Evolutionary conservation across 352 stramenopile genomes (phyloP).

Genomic region (Aphanomyces astaci): DNA sequence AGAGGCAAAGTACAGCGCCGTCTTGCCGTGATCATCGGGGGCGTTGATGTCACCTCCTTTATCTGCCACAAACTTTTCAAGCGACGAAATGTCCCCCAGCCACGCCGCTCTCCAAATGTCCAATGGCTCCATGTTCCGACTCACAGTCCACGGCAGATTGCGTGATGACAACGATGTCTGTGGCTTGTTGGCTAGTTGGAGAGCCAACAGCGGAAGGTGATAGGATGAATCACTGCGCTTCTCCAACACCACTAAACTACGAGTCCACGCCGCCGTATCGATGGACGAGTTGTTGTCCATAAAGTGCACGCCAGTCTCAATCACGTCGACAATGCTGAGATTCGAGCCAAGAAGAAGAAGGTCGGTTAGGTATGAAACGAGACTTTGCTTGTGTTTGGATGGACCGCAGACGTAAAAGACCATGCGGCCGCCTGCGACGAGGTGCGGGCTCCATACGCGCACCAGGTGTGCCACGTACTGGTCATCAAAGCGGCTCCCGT

Average conservation of each 20-base stretch:
- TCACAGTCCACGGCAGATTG: background rate
- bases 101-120: slow-evolving; percentile 20
- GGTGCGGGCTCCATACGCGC: background rate
- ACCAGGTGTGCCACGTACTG: slow-evolving; percentile 7
- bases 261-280: slow-evolving; percentile 1
- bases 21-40: slow-evolving; percentile 11
- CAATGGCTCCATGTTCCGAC: background rate
- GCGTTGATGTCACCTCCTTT: slow-evolving; percentile 1
- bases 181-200: too few relatives aligned
- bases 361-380: background rate
- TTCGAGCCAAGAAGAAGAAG: background rate
- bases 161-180: background rate
- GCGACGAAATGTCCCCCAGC: slow-evolving; percentile 7
- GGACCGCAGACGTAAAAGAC: slow-evolving; percentile 17
- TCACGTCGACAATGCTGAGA: background rate
- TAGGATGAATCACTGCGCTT: background rate
- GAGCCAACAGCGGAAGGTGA: background rate
- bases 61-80: background rate
- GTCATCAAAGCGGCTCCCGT: background rate
- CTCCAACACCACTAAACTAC: slow-evolving; percentile 9
- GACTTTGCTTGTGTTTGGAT: background rate
- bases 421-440: background rate
- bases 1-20: slow-evolving; percentile 9
- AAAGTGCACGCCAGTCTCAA: slow-evolving; percentile 1
- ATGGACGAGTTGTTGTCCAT: background rate